A percentile compares a stretch with the other conserved stretches of the same genome.
Evolutionary conservation across 2,329 filamentous ascomycete genomes (phyloP).

Genomic region (Ophiocordyceps robertsii): DNA sequence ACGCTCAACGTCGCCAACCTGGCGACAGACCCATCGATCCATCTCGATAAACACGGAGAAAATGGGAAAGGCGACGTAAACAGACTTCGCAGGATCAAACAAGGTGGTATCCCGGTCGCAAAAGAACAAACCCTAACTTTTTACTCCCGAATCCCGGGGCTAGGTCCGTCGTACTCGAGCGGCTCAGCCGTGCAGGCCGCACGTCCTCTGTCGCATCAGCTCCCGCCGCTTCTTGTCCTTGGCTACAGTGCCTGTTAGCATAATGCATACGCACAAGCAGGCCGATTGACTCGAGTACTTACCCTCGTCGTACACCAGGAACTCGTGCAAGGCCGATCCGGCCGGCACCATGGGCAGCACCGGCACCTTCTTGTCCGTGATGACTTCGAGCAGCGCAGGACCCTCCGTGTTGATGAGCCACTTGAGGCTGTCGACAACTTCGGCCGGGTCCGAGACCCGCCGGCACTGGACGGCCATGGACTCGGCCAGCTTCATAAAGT

Average conservation of each 20-base stretch:
- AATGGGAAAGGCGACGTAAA: not conserved
- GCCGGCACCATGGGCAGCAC: constrained; percentile 96
- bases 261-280: not conserved
- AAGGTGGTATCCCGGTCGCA: not conserved
- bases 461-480: constrained; percentile 78
- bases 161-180: constrained; percentile 5
- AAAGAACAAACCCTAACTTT: not conserved
- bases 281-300: constrained; percentile 5
- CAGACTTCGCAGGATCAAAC: not conserved
- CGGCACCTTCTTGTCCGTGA: constrained; percentile 83
- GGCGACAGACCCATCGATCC: too few relatives aligned
- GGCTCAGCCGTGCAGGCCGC: constrained; percentile 31
- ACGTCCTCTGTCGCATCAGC: constrained; percentile 51
- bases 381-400: constrained; percentile 83
- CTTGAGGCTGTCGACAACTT: constrained; percentile 63
- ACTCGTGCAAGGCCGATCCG: constrained; percentile 80
- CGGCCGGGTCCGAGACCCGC: constrained; percentile 58
- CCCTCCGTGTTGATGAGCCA: constrained; percentile 86
- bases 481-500: constrained; percentile 86
- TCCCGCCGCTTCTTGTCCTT: constrained; percentile 56
- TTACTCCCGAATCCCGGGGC: not conserved
- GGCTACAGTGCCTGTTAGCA: constrained; percentile 31
- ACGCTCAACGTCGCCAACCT: too few relatives aligned
- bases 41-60: not conserved
- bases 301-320: constrained; percentile 39